phyloP scores from a whole-genome alignment of 2,329 filamentous ascomycete species.

The Pyrenochaeta sp. region DNA sequence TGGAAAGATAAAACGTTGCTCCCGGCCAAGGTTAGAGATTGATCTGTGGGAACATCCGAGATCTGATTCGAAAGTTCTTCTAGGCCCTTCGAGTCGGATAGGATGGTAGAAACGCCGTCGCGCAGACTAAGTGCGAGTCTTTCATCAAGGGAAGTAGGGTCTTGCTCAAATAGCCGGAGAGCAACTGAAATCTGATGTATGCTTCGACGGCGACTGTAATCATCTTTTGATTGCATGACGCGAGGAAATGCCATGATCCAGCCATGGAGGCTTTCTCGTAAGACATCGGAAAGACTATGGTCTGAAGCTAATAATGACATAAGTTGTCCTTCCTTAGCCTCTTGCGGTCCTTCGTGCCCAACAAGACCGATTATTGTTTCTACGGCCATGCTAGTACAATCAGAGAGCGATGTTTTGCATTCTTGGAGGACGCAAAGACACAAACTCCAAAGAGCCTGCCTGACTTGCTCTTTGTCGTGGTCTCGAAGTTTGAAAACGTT shows the following conservation, averaged over 20 bases:
- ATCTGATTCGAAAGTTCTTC: constrained; percentile 25
- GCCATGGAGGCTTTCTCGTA: constrained; percentile 76
- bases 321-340: constrained; percentile 54
- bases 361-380: constrained; percentile 80
- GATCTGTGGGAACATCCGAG: constrained; percentile 13
- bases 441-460: constrained; percentile 69
- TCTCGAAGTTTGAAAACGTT: constrained; percentile 77
- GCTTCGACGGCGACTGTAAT: constrained; percentile 74
- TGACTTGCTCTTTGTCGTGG: constrained; percentile 74
- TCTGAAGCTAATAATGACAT: constrained; percentile 70
- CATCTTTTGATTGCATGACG: constrained; percentile 83
- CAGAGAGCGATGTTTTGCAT: constrained; percentile 75
- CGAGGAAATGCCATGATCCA: constrained; percentile 85
- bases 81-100: constrained; percentile 47
- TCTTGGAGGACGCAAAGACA: constrained; percentile 80
- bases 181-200: constrained; percentile 80
- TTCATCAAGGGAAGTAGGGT: constrained; percentile 71
- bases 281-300: constrained; percentile 65
- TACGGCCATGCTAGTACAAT: constrained; percentile 74
- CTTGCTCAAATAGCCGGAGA: constrained; percentile 68
- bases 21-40: constrained; percentile 21
- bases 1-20: constrained; percentile 56
- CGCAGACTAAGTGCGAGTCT: constrained; percentile 72
- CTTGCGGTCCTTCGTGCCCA: constrained; percentile 55
- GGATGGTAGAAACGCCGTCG: constrained; percentile 70